Conservation (phyloP, 2,329 filamentous ascomycete species). For the Fusarium camptoceras region DNA sequence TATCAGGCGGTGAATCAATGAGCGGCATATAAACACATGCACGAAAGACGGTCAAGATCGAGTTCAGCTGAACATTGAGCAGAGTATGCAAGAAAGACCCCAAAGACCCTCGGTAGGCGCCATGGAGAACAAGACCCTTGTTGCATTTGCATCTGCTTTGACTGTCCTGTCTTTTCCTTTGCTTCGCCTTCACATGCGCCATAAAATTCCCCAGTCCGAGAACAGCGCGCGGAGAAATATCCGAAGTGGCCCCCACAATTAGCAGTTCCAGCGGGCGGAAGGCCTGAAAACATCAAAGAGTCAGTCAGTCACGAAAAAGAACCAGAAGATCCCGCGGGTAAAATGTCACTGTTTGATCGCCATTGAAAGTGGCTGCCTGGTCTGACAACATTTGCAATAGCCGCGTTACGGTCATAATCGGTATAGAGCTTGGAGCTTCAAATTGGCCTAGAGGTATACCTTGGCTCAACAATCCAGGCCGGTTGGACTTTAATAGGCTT, state of each 20-base stretch:
- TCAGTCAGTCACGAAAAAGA: not conserved
- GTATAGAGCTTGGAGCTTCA: not conserved
- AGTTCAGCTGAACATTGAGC: constrained; percentile 23
- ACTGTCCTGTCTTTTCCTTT: not conserved
- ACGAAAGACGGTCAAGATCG: constrained; percentile 36
- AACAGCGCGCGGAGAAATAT: constrained; percentile 5
- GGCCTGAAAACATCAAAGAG: not conserved
- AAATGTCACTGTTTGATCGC: not conserved
- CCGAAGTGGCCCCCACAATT: not conserved
- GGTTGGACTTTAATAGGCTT: not conserved
- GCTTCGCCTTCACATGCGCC: constrained; percentile 9
- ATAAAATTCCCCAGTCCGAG: constrained; percentile 31
- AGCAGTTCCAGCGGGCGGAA: no score
- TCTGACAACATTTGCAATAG: not conserved
- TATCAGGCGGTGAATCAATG: constrained; percentile 30
- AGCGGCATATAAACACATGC: constrained; percentile 25
- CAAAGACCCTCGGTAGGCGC: not conserved
- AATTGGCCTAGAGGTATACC: not conserved
- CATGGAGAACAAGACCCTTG: constrained; percentile 26
- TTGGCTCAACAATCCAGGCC: constrained; percentile 6
- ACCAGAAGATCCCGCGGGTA: not conserved
- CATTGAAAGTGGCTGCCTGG: not conserved
- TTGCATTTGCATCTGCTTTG: constrained; percentile 3
- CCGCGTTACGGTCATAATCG: not conserved
- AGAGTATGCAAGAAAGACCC: constrained; percentile 7